Evolutionary conservation across 1,284 basidiomycete species (phyloP).

Genomic region (Sutorius eximius): DNA sequence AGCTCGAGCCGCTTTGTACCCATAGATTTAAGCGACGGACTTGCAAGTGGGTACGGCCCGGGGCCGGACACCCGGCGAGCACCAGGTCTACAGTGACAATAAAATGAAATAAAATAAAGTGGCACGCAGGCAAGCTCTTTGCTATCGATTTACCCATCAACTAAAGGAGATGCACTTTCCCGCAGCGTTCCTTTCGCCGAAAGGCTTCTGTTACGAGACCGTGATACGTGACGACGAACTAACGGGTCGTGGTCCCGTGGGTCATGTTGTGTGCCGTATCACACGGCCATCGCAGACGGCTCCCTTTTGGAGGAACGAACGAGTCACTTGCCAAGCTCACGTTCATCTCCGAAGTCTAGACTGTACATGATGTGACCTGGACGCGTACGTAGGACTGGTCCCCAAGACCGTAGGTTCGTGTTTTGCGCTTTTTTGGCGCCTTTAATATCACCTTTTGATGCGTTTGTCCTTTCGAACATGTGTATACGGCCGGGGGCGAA

Average conservation of each 20-base stretch:
- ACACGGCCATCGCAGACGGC: background rate
- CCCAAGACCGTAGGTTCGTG: background rate
- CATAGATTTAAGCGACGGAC: background rate
- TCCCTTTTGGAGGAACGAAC: background rate
- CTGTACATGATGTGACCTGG: background rate
- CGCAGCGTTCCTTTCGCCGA: constrained; percentile 3
- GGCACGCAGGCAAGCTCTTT: background rate
- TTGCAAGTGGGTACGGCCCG: background rate
- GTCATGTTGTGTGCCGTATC: background rate
- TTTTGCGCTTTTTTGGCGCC: background rate
- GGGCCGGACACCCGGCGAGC: too few species aligned
- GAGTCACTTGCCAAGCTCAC: background rate
- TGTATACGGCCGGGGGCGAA: background rate
- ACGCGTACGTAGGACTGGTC: background rate
- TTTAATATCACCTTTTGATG: background rate
- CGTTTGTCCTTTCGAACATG: background rate
- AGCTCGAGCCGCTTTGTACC: background rate
- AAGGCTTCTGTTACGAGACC: background rate
- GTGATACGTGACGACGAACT: background rate
- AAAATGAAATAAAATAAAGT: background rate
- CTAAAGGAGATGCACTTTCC: background rate
- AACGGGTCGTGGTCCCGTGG: background rate
- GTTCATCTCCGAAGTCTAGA: constrained; percentile 15
- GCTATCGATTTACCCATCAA: background rate
- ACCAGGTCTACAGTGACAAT: background rate